Evolutionary conservation across 2,329 filamentous ascomycete genomes (phyloP), one percentile per base, ranked within the genome.

Genomic region (Diaporthe caulivora): DNA sequence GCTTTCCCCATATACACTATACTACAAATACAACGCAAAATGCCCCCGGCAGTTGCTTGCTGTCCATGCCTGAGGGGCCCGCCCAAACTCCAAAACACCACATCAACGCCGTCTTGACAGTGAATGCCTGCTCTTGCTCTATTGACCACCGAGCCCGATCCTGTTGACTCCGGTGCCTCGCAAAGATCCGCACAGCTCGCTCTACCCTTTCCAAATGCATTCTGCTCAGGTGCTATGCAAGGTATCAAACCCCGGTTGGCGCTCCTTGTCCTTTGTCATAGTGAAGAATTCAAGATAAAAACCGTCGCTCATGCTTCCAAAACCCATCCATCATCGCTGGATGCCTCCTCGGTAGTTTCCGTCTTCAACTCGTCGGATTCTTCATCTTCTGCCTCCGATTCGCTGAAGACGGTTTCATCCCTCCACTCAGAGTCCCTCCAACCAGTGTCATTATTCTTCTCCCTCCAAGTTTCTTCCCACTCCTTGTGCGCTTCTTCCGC

Each of bases 181-280:
- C 55, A 71, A 53, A 72, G 47, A 53, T 26, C 29, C 49, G 31
- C 64, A 51, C 69, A 40, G 24, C n/a, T 67, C 47, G 72, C 62
- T 69, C 26, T 57, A 49, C 31, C 53, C 37, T 62, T 51, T 51
- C 44, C n/a, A 60, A 55, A 47, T 49, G 54, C 62, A n/a, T 64
- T 34, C 47, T 53, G 47, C 62, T 40, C 62, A 67, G 53, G 62
- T 68, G 72, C 54, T 72, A 69, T 72, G 72, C 72, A 64, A 69
- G 60, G 54, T 68, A 72, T 55, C 40, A 31, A 37, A 34, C 26
- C 64, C 24, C 31, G 15, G 29, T 24, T 17, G 13, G n/a, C 55
- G 21, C 40, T 40, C 15, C 17, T 67, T n/a, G 13, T 51, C 13
- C n/a, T 51, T 5, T 9, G 18, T 9, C 29, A 17, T 31, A 29